Evolutionary conservation across 208 protist species (phyloP), one percentile per base, ranked within the genome.

Genomic region (Blastocrithidia nonstop): DNA sequence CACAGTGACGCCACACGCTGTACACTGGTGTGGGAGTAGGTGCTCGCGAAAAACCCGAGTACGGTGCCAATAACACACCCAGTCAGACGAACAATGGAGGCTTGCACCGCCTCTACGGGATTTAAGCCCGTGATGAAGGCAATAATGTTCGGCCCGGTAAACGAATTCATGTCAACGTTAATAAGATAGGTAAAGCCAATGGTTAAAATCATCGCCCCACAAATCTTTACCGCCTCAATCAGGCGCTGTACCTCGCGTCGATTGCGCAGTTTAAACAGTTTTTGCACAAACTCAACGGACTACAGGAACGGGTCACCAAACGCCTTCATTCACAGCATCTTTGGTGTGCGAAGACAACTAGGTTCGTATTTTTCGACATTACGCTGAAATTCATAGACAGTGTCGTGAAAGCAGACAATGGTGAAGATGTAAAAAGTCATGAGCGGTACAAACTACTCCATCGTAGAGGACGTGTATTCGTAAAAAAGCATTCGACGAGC

Each of bases 401-500:
- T 87, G 51, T 87, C 71, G 40, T 67, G 54, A 31, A 86, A 82
- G 51, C 61, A 83, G 15, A 85, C 60, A 6, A 92, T 58, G 7
- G 78, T 82, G 65, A 92, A 92, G 25, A 92, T 59, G 57, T 83
- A 92, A 53, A 87, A 88, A 4, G 72, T 85, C 83, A 92, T 92
- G 53, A 92, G 67, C 9, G 83, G 83, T 32, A 92, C 75, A 53
- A 88, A 92, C 47, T 85, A 72, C 53, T 92, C 83, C 35, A 92
- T 47, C 5, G 61, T 58, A 59, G 52, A 50, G 23, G 69, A 62
- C 45, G 59, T 70, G 54, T 74, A 43, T 48, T 88, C 72, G 54
- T 92, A 92, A 56, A 92, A 87, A 31, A 92, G 56, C 46, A 51
- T 51, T 37, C 71, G 65, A n/a, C 83, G 71, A 4, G 78, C 69